Conservation (phyloP, 805 yeast species). For the Metschnikowia gruessii region DNA sequence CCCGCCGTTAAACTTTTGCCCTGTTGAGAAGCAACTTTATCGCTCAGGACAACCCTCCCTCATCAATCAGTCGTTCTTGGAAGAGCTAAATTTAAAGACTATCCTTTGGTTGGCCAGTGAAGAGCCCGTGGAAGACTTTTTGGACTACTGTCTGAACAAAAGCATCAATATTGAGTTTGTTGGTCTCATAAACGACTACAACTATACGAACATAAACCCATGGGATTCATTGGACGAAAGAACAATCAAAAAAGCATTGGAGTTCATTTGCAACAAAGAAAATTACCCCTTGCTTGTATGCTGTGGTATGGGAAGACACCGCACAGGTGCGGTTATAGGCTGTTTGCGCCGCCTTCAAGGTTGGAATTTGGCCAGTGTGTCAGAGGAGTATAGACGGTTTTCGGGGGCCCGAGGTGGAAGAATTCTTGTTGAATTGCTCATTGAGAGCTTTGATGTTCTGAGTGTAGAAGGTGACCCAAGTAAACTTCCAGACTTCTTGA, state of each 20-base stretch:
- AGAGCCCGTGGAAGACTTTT: constrained; percentile 86
- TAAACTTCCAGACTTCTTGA: constrained; percentile 33
- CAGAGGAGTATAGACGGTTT: constrained; percentile 91
- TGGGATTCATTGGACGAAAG: constrained; percentile 94
- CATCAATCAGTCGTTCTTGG: constrained; percentile 83
- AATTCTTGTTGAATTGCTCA: constrained; percentile 83
- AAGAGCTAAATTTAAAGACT: constrained; percentile 69
- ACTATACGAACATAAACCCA: constrained; percentile 63
- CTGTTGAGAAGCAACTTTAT: constrained; percentile 84
- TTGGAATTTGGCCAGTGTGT: constrained; percentile 91
- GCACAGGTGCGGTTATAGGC: constrained; percentile 96
- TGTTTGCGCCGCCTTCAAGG: constrained; percentile 89
- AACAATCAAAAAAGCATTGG: constrained; percentile 75
- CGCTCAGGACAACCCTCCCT: constrained; percentile 94
- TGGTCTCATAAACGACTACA: constrained; percentile 68
- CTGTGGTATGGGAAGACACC: constrained; percentile 97
- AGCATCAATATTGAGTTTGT: constrained; percentile 77
- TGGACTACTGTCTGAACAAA: constrained; percentile 74
- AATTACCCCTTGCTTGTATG: constrained; percentile 86
- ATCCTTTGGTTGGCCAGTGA: constrained; percentile 94
- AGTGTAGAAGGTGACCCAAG: constrained; percentile 34
- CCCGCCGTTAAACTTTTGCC: constrained; percentile 94
- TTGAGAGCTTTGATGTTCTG: constrained; percentile 54
- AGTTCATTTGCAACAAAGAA: constrained; percentile 65
- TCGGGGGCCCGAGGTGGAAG: constrained; percentile 93